Evolutionary conservation across 305 asterid genomes (phyloP).

Genomic region (Andrographis paniculata): DNA sequence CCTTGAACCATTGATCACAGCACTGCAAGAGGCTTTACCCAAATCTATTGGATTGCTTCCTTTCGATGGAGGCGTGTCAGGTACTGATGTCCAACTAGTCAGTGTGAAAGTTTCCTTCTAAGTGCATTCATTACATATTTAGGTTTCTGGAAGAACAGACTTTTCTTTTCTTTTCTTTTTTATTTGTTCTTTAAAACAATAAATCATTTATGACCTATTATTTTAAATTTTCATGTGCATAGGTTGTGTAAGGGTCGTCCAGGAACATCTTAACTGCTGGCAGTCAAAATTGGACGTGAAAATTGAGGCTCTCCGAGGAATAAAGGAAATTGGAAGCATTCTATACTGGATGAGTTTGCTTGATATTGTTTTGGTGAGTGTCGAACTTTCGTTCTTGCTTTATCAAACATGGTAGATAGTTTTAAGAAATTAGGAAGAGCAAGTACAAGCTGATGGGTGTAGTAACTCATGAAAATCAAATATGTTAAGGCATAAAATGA

Average conservation of each 20-base stretch:
- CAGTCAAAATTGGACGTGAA: slow-evolving; percentile 76
- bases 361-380: slow-evolving; percentile 84
- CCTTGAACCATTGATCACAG: slow-evolving; percentile 81
- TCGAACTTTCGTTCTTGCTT: slow-evolving; percentile 7
- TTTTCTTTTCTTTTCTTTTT: not conserved
- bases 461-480: too few species aligned
- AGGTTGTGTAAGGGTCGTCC: slow-evolving; percentile 79
- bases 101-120: slow-evolving; percentile 10
- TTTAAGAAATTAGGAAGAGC: too few species aligned
- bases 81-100: slow-evolving; percentile 32
- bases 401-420: slow-evolving; percentile 9
- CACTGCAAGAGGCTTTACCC: slow-evolving; percentile 88
- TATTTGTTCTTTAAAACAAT: not conserved
- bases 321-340: slow-evolving; percentile 89
- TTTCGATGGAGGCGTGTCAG: slow-evolving; percentile 93
- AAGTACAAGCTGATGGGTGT: too few species aligned
- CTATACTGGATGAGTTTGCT: slow-evolving; percentile 97
- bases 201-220: slow-evolving; percentile 7
- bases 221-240: slow-evolving; percentile 18
- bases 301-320: slow-evolving; percentile 74
- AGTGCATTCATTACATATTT: slow-evolving; percentile 5
- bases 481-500: too few species aligned
- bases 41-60: slow-evolving; percentile 92
- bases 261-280: slow-evolving; percentile 89
- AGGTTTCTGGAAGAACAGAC: not conserved